phyloP scores from a whole-genome alignment of 352 stramenopile genomes.

The Phytophthora meadii region DNA sequence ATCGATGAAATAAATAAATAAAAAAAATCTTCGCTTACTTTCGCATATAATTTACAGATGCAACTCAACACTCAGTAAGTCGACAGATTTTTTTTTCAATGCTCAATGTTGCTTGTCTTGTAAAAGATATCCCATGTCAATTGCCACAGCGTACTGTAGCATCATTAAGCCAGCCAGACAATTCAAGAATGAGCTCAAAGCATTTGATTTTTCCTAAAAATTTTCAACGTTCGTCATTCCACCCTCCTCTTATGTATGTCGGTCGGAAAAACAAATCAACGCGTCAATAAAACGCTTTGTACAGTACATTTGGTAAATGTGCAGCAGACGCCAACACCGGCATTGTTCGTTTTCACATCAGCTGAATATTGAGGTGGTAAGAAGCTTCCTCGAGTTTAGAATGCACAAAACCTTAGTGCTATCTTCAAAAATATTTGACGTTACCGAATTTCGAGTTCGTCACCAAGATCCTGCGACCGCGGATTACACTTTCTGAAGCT shows the following conservation, averaged over 20 bases:
- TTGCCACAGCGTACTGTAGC: too few relatives aligned
- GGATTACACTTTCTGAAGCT: constrained; percentile 6
- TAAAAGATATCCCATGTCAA: too few relatives aligned
- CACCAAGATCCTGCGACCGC: neutral
- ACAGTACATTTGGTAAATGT: too few relatives aligned
- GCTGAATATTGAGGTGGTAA: neutral
- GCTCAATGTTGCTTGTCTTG: too few relatives aligned
- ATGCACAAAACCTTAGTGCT: too few relatives aligned
- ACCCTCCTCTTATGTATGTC: constrained; percentile 3
- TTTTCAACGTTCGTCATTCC: constrained; percentile 21
- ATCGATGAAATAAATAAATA: neutral
- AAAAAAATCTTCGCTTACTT: constrained; percentile 1
- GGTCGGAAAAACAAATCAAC: constrained; percentile 16
- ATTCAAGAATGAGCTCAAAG: constrained; percentile 5
- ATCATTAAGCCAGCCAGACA: too few relatives aligned
- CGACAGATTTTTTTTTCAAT: neutral
- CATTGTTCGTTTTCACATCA: neutral
- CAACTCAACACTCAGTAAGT: neutral
- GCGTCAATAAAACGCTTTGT: neutral
- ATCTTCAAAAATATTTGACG: too few relatives aligned
- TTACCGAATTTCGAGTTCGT: too few relatives aligned
- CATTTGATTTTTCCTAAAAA: constrained; percentile 16
- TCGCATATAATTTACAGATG: neutral
- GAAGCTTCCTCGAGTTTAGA: too few relatives aligned
- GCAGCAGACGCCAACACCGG: too few relatives aligned